Evolutionary conservation across 2,329 filamentous ascomycete genomes (phyloP).

Genomic region (Thielaviopsis cerberus): DNA sequence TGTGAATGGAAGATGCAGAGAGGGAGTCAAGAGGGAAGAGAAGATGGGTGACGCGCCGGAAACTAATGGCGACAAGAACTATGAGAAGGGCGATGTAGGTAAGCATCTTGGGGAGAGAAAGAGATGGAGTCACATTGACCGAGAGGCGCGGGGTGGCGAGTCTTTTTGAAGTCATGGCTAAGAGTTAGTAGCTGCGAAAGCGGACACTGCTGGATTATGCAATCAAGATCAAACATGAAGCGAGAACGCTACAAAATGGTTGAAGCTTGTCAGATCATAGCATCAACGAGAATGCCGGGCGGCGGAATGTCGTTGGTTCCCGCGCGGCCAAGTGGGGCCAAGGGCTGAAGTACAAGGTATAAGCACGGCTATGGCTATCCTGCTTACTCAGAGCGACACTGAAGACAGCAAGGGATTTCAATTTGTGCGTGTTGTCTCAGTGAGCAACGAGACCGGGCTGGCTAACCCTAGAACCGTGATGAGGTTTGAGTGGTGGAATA

Average conservation of each 20-base stretch:
- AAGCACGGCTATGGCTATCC: neutral
- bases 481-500: no score
- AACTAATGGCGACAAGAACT: neutral
- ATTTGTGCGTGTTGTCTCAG: neutral
- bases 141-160: neutral
- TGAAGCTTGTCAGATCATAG: neutral
- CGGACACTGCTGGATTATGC: neutral
- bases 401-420: neutral
- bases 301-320: neutral
- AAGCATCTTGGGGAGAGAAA: neutral
- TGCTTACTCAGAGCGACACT: neutral
- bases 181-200: neutral
- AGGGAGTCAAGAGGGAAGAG: neutral
- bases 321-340: neutral
- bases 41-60: neutral
- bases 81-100: neutral
- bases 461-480: no score
- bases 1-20: neutral
- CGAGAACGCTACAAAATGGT: neutral
- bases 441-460: no score
- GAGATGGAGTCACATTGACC: neutral
- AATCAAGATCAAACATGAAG: neutral
- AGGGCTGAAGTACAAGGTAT: neutral
- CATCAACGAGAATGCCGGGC: no score
- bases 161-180: neutral